Evolutionary conservation across 805 yeast genomes (phyloP), one percentile per base, ranked within the genome.

Genomic region (Aciculoconidium aculeatum): DNA sequence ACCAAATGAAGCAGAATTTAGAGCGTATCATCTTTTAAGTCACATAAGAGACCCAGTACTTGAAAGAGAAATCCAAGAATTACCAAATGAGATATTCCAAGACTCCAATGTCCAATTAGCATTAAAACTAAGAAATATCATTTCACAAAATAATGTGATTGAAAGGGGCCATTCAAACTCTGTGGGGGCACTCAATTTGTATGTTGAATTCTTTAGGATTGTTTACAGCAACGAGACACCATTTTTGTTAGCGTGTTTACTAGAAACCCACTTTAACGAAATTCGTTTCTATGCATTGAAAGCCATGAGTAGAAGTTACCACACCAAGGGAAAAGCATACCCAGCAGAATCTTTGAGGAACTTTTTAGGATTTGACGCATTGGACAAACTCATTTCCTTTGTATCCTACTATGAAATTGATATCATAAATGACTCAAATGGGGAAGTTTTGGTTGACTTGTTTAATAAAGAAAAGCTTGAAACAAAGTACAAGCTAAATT

Each of bases 1-100:
- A 23, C 83, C 87, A 0, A 84, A 86, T 44, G 97, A 92, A 55
- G 83, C 96, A 0, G 98, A 92, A 50, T 85, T 92, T 47, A 70
- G 96, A 42, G 88, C 95, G 0, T 92, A 88, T 51, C 80, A 86
- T 33, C 58, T 92, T 12, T 47, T 92, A 11, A 75, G 87, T 41
- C 90, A 86, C 43, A 58, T 84, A 6, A 67, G 84, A 42, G 96
- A 92, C 50, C 79, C 92, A 0, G 96, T 87, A 42, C 58, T 84
- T 27, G 96, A 85, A 39, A 65, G 87, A 31, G 81, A 74, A 38
- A 50, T 82, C 7, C 94, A 85, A 49, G 58, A 65, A 10, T 54
- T 87, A 21, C 95, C 96, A 0, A 32, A 39, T 2, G 45, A 59
- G 2, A 64, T 90, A 1, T 63, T 77, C 19, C 44, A 67, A 13